These are phyloP conservation scores for Metschnikowia koreensis DNA, from an alignment of 805 yeast genomes.

Conservation along the genomic window DNA sequence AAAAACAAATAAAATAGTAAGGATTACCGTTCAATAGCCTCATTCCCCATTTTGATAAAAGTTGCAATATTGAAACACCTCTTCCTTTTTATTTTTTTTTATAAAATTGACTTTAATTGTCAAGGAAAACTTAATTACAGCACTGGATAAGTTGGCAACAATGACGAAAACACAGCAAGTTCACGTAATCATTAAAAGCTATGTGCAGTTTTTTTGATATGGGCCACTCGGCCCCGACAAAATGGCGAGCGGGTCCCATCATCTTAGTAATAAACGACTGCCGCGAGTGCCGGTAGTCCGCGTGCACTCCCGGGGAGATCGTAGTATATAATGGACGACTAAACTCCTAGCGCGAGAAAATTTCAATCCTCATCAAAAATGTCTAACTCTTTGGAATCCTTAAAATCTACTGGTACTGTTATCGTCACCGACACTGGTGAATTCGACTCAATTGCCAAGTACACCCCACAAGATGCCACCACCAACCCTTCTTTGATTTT, in stretches of 20 bases:
- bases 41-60: too few species aligned
- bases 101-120: too few species aligned
- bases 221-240: slow-evolving; percentile 9
- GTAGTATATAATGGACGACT: slow-evolving; percentile 7
- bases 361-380: slow-evolving; percentile 13
- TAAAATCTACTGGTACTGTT: slow-evolving; percentile 91
- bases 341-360: not conserved
- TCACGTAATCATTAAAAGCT: not conserved
- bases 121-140: not conserved
- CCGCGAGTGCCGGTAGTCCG: slow-evolving; percentile 14
- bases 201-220: not conserved
- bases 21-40: too few species aligned
- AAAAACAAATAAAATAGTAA: too few species aligned
- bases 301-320: slow-evolving; percentile 3
- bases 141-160: not conserved
- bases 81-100: too few species aligned
- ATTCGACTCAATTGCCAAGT: slow-evolving; percentile 95
- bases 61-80: too few species aligned
- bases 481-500: slow-evolving; percentile 97
- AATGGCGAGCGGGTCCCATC: not conserved
- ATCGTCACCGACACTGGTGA: slow-evolving; percentile 99
- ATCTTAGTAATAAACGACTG: slow-evolving; percentile 11
- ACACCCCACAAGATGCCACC: slow-evolving; percentile 98
- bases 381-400: slow-evolving; percentile 79
- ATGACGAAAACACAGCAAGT: not conserved